Evolutionary conservation across 306 rosid species (phyloP), one percentile per base, ranked within the genome.

Genomic region (Acacia melanoxylon): DNA sequence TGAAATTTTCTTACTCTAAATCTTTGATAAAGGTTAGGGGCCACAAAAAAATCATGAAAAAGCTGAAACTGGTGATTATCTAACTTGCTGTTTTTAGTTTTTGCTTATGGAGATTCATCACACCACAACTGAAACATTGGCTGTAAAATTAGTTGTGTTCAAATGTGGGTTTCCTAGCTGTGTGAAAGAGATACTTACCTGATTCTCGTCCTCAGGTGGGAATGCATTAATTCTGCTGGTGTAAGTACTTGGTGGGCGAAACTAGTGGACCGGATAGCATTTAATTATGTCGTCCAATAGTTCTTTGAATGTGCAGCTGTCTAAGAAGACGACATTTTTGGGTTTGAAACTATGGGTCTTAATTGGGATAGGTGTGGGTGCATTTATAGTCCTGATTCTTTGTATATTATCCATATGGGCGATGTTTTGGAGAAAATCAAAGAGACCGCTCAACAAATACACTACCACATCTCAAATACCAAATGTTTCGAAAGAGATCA

Each of bases 261-360:
- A 66, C 83, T 75, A 59, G 75, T 77, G 86, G 83, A 72, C 19
- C 77, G 77, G 51, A 29, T 86, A 74, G 84, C 78, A 48, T 76
- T 81, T 78, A 76, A 77, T 61, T 51, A 95, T 93, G 98, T 76
- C 94, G 66, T 76, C 94, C 4, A 81, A 66, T 52, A 75, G 86
- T 83, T 88, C 94, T 85, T 84, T 95, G 92, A 84, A 89, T 78
- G 89, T 76, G 35, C 87, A 87, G 78, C 77, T 95, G 85, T 91
- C 97, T 6, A 93, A 88, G 89, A 92, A 91, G 90, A 91, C 90
- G 9, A 40, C 74, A 7, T 33, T 94, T 81, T 90, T 93, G 81
- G 99, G 97, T 80, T 86, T 95, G 87, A 87, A 84, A 84, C 83
- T 91, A 77, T 95, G 98, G 98, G 95, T 89, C 85, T 82, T 90